Evolutionary conservation across 805 yeast species (phyloP).

Genomic region (Scheffersomyces coipomensis): DNA sequence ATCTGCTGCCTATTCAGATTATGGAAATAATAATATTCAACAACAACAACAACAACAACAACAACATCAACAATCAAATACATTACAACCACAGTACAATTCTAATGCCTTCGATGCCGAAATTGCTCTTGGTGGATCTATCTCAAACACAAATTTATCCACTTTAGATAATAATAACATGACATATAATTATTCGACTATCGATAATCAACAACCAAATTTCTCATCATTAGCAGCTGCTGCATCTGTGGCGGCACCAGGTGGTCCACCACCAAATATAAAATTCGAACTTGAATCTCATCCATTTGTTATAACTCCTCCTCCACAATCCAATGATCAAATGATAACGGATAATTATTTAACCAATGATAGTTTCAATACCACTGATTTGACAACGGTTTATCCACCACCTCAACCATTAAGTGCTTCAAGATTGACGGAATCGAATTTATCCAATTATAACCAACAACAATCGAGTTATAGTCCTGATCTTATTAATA

Average conservation of each 20-base stretch:
- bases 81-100: too few relatives aligned
- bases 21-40: constrained; percentile 2
- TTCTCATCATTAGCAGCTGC: neutral
- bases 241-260: constrained; percentile 4
- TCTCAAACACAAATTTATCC: constrained; percentile 32
- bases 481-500: neutral
- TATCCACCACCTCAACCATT: neutral
- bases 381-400: neutral
- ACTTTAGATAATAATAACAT: constrained; percentile 5
- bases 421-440: constrained; percentile 7
- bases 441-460: constrained; percentile 16
- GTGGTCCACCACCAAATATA: constrained; percentile 2
- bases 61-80: neutral
- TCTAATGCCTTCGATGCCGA: constrained; percentile 18
- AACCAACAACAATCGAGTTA: constrained; percentile 12
- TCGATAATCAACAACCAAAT: constrained; percentile 5
- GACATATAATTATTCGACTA: neutral
- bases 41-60: neutral
- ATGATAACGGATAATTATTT: neutral
- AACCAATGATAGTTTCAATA: neutral
- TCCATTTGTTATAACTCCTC: constrained; percentile 6
- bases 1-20: constrained; percentile 10
- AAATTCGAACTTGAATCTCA: constrained; percentile 4
- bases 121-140: constrained; percentile 38
- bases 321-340: constrained; percentile 1